phyloP scores from a whole-genome alignment of 495 filamentous ascomycete genomes.

The Xylaria bambusicola region DNA sequence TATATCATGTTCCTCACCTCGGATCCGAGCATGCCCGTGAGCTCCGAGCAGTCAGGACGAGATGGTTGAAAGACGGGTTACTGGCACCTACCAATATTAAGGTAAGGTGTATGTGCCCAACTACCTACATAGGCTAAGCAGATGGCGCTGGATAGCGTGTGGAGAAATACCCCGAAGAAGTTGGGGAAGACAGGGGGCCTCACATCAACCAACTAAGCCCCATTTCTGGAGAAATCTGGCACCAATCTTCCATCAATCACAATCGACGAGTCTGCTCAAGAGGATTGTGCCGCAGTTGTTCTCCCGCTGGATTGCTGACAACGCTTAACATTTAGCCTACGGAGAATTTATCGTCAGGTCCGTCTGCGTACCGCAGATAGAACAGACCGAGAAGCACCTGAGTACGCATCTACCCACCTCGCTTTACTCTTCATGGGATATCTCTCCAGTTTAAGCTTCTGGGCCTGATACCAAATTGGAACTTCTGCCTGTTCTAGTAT shows the following conservation, averaged over 20 bases:
- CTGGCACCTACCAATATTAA: too few relatives aligned
- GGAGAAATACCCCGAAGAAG: slow-evolving; percentile 2
- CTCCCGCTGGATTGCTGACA: neutral
- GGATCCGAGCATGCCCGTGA: neutral
- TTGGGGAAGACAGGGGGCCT: slow-evolving; percentile 12
- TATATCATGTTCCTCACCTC: neutral
- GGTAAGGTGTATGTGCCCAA: too few relatives aligned
- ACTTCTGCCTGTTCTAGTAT: too few relatives aligned
- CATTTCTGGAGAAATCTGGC: slow-evolving; percentile 12
- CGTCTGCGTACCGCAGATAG: neutral
- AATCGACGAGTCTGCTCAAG: neutral
- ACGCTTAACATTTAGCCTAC: slow-evolving; percentile 7
- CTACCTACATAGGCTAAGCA: too few relatives aligned
- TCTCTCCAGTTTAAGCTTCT: too few relatives aligned
- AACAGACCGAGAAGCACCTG: too few relatives aligned
- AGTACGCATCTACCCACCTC: too few relatives aligned
- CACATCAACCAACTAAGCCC: slow-evolving; percentile 13
- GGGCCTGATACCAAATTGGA: too few relatives aligned
- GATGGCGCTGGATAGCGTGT: neutral
- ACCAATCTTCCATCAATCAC: slow-evolving; percentile 16
- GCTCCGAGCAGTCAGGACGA: neutral
- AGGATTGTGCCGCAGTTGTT: neutral
- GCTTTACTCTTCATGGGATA: too few relatives aligned
- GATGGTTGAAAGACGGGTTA: slow-evolving; percentile 10
- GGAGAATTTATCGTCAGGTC: slow-evolving; percentile 12